Evolutionary conservation across 2,329 filamentous ascomycete species (phyloP).

Genomic region (Chrysosporium keratinophilum): DNA sequence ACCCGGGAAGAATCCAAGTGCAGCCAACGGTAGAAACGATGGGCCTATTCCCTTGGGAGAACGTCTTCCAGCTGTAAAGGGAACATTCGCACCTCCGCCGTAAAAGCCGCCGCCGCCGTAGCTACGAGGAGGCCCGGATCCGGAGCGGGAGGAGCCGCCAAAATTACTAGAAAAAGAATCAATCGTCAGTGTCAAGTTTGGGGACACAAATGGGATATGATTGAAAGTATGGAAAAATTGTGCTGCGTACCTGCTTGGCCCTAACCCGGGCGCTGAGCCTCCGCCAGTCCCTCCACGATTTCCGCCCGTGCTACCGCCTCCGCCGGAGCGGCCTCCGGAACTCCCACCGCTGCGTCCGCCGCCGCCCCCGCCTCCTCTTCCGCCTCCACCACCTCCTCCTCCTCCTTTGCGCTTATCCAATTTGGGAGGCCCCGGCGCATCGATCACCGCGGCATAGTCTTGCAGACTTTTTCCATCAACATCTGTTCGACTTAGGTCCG

Average conservation of each 20-base stretch:
- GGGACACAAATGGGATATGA: neutral
- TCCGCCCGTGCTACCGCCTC: neutral
- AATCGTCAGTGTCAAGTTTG: neutral
- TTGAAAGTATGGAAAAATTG: neutral
- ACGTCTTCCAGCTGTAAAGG: constrained; percentile 40
- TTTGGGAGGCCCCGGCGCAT: constrained; percentile 18
- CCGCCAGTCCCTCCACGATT: neutral
- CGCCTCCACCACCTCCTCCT: constrained; percentile 35
- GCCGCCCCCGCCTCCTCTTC: constrained; percentile 21
- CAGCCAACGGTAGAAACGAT: constrained; percentile 39
- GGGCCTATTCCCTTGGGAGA: constrained; percentile 43
- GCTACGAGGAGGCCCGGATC: constrained; percentile 25
- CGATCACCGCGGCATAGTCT: constrained; percentile 1
- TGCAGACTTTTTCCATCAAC: constrained; percentile 2
- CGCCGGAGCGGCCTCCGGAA: constrained; percentile 15
- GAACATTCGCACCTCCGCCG: constrained; percentile 43
- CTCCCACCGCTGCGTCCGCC: constrained; percentile 17
- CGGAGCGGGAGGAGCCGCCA: constrained; percentile 15
- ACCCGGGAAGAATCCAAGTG: constrained; percentile 41
- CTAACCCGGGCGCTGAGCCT: neutral
- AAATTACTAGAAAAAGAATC: constrained; percentile 11
- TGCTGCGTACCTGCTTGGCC: constrained; percentile 1
- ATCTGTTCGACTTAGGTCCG: constrained; percentile 20
- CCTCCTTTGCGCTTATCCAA: constrained; percentile 43
- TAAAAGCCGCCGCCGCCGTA: constrained; percentile 47